Percentiles rank a stretch among this genome's conserved stretches.
Conservation (phyloP, 768 basidiomycete species). For the Cantharellus cinnabarinus region DNA sequence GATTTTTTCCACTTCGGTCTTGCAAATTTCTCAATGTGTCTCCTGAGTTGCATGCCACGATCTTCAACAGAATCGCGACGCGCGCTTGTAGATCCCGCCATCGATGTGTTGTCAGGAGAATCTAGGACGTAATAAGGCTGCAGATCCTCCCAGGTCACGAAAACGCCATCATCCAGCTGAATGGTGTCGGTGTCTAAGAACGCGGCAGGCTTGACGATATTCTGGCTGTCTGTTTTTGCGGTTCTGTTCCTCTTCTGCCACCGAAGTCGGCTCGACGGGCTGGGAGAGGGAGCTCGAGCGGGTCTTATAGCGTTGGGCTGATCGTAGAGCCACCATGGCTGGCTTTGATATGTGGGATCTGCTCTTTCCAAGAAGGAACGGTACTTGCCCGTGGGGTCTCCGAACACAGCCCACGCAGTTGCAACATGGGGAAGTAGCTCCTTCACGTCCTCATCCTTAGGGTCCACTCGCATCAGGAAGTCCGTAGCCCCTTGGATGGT, state of each 20-base stretch:
- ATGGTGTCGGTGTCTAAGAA: constrained; percentile 1
- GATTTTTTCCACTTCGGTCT: no score
- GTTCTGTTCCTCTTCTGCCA: background rate
- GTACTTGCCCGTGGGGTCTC: constrained; percentile 42
- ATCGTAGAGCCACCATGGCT: background rate
- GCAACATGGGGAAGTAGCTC: constrained; percentile 19
- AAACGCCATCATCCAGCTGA: constrained; percentile 6
- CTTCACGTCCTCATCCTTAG: constrained; percentile 5
- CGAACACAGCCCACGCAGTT: constrained; percentile 34
- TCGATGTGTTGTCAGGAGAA: no score
- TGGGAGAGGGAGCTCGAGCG: background rate
- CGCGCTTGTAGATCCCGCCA: no score
- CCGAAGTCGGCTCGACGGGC: background rate
- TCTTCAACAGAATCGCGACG: no score
- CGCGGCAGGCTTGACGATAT: background rate
- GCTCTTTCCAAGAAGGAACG: constrained; percentile 18
- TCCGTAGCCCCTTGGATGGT: constrained; percentile 14
- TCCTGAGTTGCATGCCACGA: no score
- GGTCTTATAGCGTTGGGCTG: background rate
- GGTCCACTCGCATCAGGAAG: constrained; percentile 11
- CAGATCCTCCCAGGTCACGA: constrained; percentile 1
- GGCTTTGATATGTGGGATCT: constrained; percentile 3
- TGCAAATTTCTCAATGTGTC: no score
- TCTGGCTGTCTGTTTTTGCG: background rate
- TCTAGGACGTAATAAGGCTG: background rate